Evolutionary conservation across 1,139 yeast genomes (phyloP).

Genomic region (Petasospora rhodanensis): DNA sequence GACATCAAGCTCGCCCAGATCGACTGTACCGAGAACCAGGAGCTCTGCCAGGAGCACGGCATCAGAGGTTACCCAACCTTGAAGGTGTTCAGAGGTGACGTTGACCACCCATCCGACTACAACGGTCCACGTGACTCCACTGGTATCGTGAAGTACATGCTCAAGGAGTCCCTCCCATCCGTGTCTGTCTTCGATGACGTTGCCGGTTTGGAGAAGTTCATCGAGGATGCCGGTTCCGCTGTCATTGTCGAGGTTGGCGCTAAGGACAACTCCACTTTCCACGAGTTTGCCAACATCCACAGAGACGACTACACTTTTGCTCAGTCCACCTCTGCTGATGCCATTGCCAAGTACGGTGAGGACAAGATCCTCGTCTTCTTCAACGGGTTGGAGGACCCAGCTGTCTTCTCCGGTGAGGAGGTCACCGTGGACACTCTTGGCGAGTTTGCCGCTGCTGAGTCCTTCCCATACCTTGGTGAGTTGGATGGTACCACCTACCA

Average conservation of each 20-base stretch:
- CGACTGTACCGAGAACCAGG: slow-evolving; percentile 87
- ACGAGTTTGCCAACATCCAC: slow-evolving; percentile 47
- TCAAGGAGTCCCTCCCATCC: slow-evolving; percentile 78
- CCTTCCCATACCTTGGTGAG: slow-evolving; percentile 88
- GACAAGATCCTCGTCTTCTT: slow-evolving; percentile 29
- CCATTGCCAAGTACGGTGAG: slow-evolving; percentile 43
- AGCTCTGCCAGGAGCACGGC: slow-evolving; percentile 69
- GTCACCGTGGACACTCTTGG: slow-evolving; percentile 36
- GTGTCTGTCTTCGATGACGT: slow-evolving; percentile 51
- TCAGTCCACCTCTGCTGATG: slow-evolving; percentile 45
- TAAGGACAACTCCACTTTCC: slow-evolving; percentile 43
- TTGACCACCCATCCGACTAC: slow-evolving; percentile 52
- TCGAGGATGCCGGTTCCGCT: slow-evolving; percentile 46
- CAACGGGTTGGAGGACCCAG: slow-evolving; percentile 33
- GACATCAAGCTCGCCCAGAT: slow-evolving; percentile 81
- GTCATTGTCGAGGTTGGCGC: slow-evolving; percentile 42
- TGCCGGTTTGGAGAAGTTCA: slow-evolving; percentile 46
- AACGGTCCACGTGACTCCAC: slow-evolving; percentile 81
- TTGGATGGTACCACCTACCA: slow-evolving; percentile 78
- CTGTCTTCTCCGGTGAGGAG: slow-evolving; percentile 37
- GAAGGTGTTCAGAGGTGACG: slow-evolving; percentile 72
- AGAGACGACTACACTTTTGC: slow-evolving; percentile 64
- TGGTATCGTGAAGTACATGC: slow-evolving; percentile 75
- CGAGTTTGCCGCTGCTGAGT: slow-evolving; percentile 60
- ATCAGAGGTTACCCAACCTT: slow-evolving; percentile 91